Percentiles rank a stretch among this genome's conserved stretches.
phyloP scores from a whole-genome alignment of 179 eudicot genomes.

The Spinacia oleracea region DNA sequence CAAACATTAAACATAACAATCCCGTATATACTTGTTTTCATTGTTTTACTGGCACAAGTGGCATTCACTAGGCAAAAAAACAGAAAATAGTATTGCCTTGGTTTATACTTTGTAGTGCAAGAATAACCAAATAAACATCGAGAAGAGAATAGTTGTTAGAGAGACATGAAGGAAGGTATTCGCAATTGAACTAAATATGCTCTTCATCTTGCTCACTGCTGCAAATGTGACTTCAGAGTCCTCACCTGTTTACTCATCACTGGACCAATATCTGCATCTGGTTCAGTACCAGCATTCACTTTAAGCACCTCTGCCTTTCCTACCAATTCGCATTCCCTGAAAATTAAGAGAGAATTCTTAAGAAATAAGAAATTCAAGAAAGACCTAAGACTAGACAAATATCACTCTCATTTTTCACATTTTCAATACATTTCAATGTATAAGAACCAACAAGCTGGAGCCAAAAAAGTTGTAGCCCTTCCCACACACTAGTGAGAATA shows the following conservation, averaged over 20 bases:
- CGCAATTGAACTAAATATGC: neutral
- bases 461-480: neutral
- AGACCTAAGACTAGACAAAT: neutral
- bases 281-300: conserved; percentile 82
- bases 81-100: neutral
- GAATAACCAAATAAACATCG: neutral
- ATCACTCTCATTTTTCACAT: neutral
- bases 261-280: conserved; percentile 86
- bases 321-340: conserved; percentile 73
- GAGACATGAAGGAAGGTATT: neutral
- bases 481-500: neutral
- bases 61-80: neutral
- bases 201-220: neutral
- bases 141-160: neutral
- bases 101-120: neutral
- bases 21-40: neutral
- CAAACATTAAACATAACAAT: neutral
- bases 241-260: conserved; percentile 81
- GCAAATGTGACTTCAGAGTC: neutral
- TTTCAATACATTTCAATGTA: neutral
- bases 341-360: conserved; percentile 12
- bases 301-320: conserved; percentile 74
- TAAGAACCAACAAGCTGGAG: neutral
- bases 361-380: conserved; percentile 3
- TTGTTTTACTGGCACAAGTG: neutral